Base-by-base conservation (phyloP, 2,329 filamentous ascomycete genomes). In the Penicillium sp. region DNA sequence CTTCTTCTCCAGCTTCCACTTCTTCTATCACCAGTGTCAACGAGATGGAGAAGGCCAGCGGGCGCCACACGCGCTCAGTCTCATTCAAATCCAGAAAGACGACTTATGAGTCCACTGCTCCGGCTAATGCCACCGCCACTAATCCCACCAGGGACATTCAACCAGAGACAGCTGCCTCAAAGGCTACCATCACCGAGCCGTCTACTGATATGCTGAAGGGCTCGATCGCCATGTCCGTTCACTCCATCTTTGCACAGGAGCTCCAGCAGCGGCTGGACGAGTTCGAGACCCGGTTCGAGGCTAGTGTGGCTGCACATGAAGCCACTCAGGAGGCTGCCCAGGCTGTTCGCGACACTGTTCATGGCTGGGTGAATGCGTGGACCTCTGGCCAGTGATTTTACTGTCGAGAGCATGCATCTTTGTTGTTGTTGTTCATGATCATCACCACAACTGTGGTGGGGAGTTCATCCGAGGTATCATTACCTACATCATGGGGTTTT, bases 251-350 rank as follows among this genome's bases (percentile, higher is more conserved):
- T 18, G 84, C 74, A 8, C 78, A 75, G 1, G 81, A 86, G 4
- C 78, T 79, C 1, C 75, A 80, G 1, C 75, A 68, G 10, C 78
- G 77, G 56, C 79, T 85, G 1, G 76, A 73, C 10, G 80, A 72
- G 0, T 82, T 80, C 5, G 78, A 79, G 23, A 77, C 72, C 20
- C 84, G 75, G 27, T 84, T 77, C 15, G 78, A 78, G 46, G 80
- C 75, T 42, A 55, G 58, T 23, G 54, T 52, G 10, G 42, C 56
- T 15, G 53, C 59, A n/a, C 47, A 63, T 27, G 42, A 10, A 3
- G 51, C 40, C 12, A 46, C 39, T 15, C 18, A 39, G 13, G 42
- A 33, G 10, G 28, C 52, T 9, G 49, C 32, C 12, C 31, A 59
- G 6, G 46, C 49, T 15, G 53, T 58, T 9, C 56, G 59, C 42